These are phyloP conservation scores for Scortechinia acanthostroma DNA, from an alignment of 2,329 filamentous ascomycete genomes.

Conservation along the genomic window DNA sequence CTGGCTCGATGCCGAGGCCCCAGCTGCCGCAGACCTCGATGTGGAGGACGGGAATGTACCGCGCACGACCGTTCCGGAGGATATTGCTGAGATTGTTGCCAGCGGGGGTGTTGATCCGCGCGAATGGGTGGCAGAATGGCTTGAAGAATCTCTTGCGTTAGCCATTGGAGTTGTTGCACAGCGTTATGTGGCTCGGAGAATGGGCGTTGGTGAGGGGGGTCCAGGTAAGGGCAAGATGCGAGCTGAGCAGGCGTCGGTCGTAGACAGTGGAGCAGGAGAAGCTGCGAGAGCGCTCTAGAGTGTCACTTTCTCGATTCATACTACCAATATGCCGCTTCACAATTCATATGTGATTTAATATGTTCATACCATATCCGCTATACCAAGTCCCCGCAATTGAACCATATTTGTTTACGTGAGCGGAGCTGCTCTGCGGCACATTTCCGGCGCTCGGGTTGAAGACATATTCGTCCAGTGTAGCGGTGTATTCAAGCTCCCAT, in stretches of 20 bases:
- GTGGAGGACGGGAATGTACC: slow-evolving; percentile 22
- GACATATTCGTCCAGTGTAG: too few species aligned
- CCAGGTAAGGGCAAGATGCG: slow-evolving; percentile 45
- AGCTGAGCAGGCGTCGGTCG: neutral
- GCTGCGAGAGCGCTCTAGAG: neutral
- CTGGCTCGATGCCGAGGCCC: slow-evolving; percentile 77
- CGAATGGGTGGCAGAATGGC: slow-evolving; percentile 96
- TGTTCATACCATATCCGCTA: too few species aligned
- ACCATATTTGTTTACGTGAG: too few species aligned
- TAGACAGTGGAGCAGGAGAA: neutral
- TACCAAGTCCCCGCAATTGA: too few species aligned
- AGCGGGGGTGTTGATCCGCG: slow-evolving; percentile 75
- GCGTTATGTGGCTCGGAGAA: slow-evolving; percentile 85
- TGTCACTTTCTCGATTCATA: too few species aligned
- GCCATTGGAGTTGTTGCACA: slow-evolving; percentile 82
- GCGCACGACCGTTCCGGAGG: slow-evolving; percentile 56
- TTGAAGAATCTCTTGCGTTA: slow-evolving; percentile 77
- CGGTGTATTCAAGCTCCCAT: too few species aligned
- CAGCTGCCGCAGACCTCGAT: slow-evolving; percentile 36
- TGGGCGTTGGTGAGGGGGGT: slow-evolving; percentile 85
- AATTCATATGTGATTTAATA: too few species aligned
- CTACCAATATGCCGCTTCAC: too few species aligned
- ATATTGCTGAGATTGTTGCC: slow-evolving; percentile 79
- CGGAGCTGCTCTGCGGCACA: too few species aligned
- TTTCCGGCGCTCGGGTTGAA: too few species aligned